Evolutionary conservation across 345 rosid genomes (phyloP), one percentile per base, ranked within the genome.

Genomic region (Gossypioides kirkii): DNA sequence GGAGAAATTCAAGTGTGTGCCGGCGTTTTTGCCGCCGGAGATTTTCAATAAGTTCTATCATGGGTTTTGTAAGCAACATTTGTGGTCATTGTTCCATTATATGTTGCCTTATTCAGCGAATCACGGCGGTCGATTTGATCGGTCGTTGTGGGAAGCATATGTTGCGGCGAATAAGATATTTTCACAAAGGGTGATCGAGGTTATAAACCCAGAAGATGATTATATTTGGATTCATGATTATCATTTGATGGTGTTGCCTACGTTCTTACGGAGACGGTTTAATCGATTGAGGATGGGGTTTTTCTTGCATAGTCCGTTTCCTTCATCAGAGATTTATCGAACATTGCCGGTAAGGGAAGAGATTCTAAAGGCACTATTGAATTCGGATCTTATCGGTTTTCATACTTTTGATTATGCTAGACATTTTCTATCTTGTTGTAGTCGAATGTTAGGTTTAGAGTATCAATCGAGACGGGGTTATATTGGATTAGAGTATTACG

Each of bases 391-490:
- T 58, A 86, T 90, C 58, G 94, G 94, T 62, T 90, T 90, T 76
- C 94, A 90, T 76, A 88, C 98, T 8, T 94, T 92, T 53, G 98
- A 94, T 80, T 94, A 94, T 78, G 98, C 98, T 25, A 84, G 98
- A 13, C 94, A 90, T 85, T 90, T 90, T 80, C 82, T 90, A 47
- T 90, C 94, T 43, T 90, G 92, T 55, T 90, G 92, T 72, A 88
- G 94, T 67, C 82, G 92, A 36, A 90, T 90, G 87, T 64, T 90
- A 69, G 92, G 92, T 66, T 71, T 90, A 78, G 91, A 87, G 65
- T 88, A 90, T 80, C 90, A 90, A 75, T 90, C 94, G 10, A 86
- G 85, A 79, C 79, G 94, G 75, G 94, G 92, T 59, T 90, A 90
- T 73, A 90, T 90, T 26, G 90, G 94, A 4, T 64, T 90, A 78